A percentile compares a stretch with the other conserved stretches of the same genome.
These are phyloP conservation scores for Cyphellophora europaea DNA, from an alignment of 2,329 filamentous ascomycete species.

Conservation along the genomic window DNA sequence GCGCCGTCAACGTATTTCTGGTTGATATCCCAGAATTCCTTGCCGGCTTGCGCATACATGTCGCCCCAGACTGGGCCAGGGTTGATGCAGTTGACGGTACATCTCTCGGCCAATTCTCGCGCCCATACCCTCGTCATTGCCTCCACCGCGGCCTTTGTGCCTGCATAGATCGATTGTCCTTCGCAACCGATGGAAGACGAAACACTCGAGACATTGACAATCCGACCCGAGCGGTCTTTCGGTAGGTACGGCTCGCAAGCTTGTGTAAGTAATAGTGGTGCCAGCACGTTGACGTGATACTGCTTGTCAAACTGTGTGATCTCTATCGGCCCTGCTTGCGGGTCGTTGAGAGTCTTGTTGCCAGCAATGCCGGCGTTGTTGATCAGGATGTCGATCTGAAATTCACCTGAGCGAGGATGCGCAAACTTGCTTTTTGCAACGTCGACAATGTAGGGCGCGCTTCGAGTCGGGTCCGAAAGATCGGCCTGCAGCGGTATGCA, in stretches of 20 bases:
- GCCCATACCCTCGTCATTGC: constrained; percentile 55
- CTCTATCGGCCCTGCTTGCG: constrained; percentile 29
- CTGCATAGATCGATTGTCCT: constrained; percentile 49
- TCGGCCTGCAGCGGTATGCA: constrained; percentile 59
- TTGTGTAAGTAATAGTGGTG: constrained; percentile 46
- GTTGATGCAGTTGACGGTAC: constrained; percentile 52
- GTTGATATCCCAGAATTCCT: constrained; percentile 50
- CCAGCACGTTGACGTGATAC: constrained; percentile 51
- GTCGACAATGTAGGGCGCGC: constrained; percentile 46
- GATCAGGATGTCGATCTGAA: constrained; percentile 27
- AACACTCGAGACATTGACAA: constrained; percentile 50
- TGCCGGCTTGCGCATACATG: constrained; percentile 44
- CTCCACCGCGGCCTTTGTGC: constrained; percentile 54
- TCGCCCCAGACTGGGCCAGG: constrained; percentile 48
- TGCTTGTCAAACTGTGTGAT: constrained; percentile 44
- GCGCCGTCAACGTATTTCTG: constrained; percentile 54
- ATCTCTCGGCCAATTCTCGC: constrained; percentile 46
- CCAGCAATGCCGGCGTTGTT: constrained; percentile 31
- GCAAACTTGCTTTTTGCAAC: constrained; percentile 52
- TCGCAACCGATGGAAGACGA: constrained; percentile 44
- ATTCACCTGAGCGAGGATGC: constrained; percentile 37
- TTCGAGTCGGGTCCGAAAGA: constrained; percentile 53
- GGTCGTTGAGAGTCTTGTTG: constrained; percentile 50
- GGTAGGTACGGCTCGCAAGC: constrained; percentile 47
- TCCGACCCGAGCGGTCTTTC: constrained; percentile 46